These are phyloP conservation scores for Mayamaea pseudoterrestris DNA, from an alignment of 108 stramenopile species.

Conservation along the genomic window DNA sequence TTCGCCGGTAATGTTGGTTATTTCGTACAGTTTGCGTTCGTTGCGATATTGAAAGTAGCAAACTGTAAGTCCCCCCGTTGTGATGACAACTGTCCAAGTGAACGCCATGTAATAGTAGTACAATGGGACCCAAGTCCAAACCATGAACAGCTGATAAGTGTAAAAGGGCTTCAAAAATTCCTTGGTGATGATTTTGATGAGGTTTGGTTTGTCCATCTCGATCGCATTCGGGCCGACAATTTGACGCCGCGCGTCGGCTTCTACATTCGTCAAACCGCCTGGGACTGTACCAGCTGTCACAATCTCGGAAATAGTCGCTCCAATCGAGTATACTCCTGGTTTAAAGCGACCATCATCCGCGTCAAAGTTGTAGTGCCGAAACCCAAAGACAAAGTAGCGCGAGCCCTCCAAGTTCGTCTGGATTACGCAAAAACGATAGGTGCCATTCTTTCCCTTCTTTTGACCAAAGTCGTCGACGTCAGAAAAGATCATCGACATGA, in stretches of 20 bases:
- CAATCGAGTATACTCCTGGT: no score
- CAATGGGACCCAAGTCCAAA: constrained; percentile 41
- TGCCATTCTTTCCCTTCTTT: no score
- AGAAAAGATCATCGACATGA: no score
- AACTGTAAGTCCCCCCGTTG: constrained; percentile 32
- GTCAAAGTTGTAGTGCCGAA: no score
- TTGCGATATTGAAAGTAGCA: constrained; percentile 30
- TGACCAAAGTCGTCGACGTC: no score
- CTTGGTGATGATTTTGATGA: constrained; percentile 19
- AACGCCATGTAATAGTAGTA: constrained; percentile 61
- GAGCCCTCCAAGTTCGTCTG: no score
- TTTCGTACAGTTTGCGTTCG: constrained; percentile 26
- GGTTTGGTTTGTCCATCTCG: constrained; percentile 29
- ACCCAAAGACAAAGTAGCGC: no score
- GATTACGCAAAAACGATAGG: no score
- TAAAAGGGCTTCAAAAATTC: constrained; percentile 54
- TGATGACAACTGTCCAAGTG: constrained; percentile 17
- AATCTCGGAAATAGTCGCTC: no score
- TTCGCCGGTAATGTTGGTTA: constrained; percentile 29
- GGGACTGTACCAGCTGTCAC: no score
- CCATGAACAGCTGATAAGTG: constrained; percentile 49
- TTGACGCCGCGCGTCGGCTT: constrained; percentile 17
- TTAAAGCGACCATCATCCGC: no score
- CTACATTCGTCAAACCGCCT: constrained; percentile 28
- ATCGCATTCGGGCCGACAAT: constrained; percentile 36